Evolutionary conservation across 331 rosid genomes (phyloP).

Genomic region (Erythrophleum ivorense): DNA sequence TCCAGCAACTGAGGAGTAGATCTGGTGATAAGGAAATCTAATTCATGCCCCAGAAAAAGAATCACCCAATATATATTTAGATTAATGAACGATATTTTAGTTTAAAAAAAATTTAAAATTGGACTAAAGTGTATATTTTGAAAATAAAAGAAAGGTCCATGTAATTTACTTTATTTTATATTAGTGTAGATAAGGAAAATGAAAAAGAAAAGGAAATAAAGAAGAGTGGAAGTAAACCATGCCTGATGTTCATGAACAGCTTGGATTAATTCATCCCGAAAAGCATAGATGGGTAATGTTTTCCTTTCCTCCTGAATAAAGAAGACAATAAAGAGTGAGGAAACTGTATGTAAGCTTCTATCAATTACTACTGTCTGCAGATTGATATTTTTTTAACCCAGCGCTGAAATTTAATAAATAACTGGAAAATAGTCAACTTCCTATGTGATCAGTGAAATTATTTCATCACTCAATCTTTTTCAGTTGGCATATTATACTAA

Average conservation of each 20-base stretch:
- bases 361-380: neutral
- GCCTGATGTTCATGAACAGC: slow-evolving; percentile 88
- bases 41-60: neutral
- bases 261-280: slow-evolving; percentile 80
- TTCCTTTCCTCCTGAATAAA: slow-evolving; percentile 74
- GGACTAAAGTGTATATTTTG: neutral
- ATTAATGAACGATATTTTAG: neutral
- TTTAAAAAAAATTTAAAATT: neutral
- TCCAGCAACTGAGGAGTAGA: neutral
- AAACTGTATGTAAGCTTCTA: slow-evolving; percentile 25
- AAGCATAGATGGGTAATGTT: slow-evolving; percentile 74
- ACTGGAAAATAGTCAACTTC: slow-evolving; percentile 10
- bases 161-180: neutral
- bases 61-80: neutral
- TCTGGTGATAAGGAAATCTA: neutral
- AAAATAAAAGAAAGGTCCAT: neutral
- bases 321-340: slow-evolving; percentile 35
- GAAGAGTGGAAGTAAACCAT: slow-evolving; percentile 14
- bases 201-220: neutral
- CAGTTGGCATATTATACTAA: neutral
- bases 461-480: slow-evolving; percentile 30
- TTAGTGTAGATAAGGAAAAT: slow-evolving; percentile 2
- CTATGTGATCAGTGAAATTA: neutral
- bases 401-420: slow-evolving; percentile 13
- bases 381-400: neutral